Conservation (phyloP, 2,329 filamentous ascomycete genomes). For the Sporothrix pseudoabietina region DNA sequence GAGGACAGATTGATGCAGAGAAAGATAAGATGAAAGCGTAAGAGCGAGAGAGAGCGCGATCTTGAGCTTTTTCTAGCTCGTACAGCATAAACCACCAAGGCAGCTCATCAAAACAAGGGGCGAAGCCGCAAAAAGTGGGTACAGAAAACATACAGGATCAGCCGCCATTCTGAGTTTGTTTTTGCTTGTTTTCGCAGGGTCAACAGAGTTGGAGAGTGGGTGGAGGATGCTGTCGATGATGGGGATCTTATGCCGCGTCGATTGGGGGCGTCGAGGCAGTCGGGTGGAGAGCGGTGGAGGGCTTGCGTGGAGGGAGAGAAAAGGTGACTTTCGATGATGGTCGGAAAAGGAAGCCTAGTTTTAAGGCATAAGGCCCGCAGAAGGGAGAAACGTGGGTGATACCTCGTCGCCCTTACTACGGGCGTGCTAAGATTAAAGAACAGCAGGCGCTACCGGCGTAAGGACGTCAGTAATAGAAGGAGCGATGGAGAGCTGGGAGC, state of each 20-base stretch:
- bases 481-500: not conserved
- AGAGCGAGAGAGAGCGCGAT: not conserved
- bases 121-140: slow-evolving; percentile 26
- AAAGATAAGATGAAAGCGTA: not conserved
- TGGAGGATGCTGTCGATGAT: not conserved
- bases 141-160: slow-evolving; percentile 31
- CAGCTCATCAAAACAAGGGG: slow-evolving; percentile 22
- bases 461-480: not conserved
- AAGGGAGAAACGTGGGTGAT: slow-evolving; percentile 26
- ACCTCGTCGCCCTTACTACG: slow-evolving; percentile 23
- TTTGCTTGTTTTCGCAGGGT: not conserved
- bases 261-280: not conserved
- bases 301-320: not conserved
- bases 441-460: not conserved
- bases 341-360: slow-evolving; percentile 28
- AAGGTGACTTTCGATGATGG: not conserved
- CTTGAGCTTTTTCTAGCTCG: slow-evolving; percentile 2
- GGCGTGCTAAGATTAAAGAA: slow-evolving; percentile 1
- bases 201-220: not conserved
- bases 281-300: slow-evolving; percentile 4
- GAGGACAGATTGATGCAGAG: not conserved
- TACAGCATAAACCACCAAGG: not conserved
- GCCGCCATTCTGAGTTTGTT: slow-evolving; percentile 26
- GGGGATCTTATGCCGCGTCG: slow-evolving; percentile 14
- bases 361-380: slow-evolving; percentile 22